These are phyloP conservation scores for Emmonsia crescens DNA, from an alignment of 2,329 filamentous ascomycete genomes.

Conservation along the genomic window DNA sequence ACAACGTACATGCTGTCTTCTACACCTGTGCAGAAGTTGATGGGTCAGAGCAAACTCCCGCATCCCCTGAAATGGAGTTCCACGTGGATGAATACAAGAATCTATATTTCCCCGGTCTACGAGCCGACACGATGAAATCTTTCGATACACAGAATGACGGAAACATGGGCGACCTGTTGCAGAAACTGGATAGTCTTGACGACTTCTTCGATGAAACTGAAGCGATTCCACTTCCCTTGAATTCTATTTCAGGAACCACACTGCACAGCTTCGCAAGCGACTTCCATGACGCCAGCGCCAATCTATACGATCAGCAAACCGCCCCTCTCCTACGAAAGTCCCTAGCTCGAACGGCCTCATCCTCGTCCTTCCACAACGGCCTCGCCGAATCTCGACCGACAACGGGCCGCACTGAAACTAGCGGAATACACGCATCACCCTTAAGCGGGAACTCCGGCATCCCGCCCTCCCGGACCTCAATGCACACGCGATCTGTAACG, in stretches of 20 bases:
- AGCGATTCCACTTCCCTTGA: conserved; percentile 47
- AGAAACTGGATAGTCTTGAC: conserved; percentile 66
- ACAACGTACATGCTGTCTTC: conserved; percentile 92
- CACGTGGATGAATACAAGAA: conserved; percentile 77
- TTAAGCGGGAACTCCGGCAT: conserved; percentile 38
- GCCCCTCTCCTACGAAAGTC: conserved; percentile 82
- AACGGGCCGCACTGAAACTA: conserved; percentile 41
- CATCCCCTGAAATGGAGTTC: conserved; percentile 82
- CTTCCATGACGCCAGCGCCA: conserved; percentile 61
- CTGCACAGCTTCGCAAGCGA: conserved; percentile 47
- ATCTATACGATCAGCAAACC: conserved; percentile 87
- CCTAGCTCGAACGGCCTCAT: conserved; percentile 57
- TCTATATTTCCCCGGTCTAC: conserved; percentile 62
- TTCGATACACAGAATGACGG: conserved; percentile 54
- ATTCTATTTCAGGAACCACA: conserved; percentile 26
- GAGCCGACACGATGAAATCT: conserved; percentile 86
- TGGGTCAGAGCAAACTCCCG: conserved; percentile 48
- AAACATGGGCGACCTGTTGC: conserved; percentile 71
- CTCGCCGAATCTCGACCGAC: conserved; percentile 62
- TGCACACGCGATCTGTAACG: conserved; percentile 76
- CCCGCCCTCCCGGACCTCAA: conserved; percentile 45
- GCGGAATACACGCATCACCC: conserved; percentile 44
- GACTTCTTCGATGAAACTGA: conserved; percentile 68
- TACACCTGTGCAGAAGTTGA: conserved; percentile 73
- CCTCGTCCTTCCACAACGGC: conserved; percentile 73